These are phyloP conservation scores for Coleophoma eucalyptorum DNA, from an alignment of 2,329 filamentous ascomycete species.

Conservation along the genomic window DNA sequence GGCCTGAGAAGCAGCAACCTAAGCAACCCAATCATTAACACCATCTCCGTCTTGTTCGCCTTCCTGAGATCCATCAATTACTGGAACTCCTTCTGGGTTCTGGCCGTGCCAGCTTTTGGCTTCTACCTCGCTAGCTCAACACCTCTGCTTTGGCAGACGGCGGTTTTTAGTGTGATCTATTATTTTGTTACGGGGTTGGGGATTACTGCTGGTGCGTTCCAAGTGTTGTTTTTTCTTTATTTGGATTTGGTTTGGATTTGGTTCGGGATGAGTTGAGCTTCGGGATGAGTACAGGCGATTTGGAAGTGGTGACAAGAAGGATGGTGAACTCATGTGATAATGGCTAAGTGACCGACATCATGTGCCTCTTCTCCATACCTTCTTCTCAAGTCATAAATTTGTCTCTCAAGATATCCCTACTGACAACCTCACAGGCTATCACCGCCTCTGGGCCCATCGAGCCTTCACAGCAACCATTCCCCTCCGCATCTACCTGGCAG, in stretches of 20 bases:
- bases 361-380: too few species aligned
- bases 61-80: neutral
- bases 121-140: conserved; percentile 31
- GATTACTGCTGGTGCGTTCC: conserved; percentile 63
- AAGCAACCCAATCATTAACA: too few species aligned
- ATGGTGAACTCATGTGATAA: too few species aligned
- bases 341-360: too few species aligned
- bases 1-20: too few species aligned
- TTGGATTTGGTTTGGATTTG: too few species aligned
- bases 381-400: neutral
- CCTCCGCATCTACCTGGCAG: conserved; percentile 74
- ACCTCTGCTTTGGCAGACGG: conserved; percentile 65
- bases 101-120: neutral
- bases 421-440: conserved; percentile 48
- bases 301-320: too few species aligned
- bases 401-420: conserved; percentile 1
- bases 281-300: too few species aligned
- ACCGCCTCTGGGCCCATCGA: conserved; percentile 80
- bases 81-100: neutral
- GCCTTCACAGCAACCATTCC: conserved; percentile 73
- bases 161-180: conserved; percentile 68
- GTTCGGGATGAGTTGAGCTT: too few species aligned
- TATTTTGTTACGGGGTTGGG: conserved; percentile 80
- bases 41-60: neutral
- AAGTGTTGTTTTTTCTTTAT: conserved; percentile 34